A percentile compares a stretch with the other conserved stretches of the same genome.
phyloP scores from a whole-genome alignment of 306 rosid genomes.

The Quercus mongolica region DNA sequence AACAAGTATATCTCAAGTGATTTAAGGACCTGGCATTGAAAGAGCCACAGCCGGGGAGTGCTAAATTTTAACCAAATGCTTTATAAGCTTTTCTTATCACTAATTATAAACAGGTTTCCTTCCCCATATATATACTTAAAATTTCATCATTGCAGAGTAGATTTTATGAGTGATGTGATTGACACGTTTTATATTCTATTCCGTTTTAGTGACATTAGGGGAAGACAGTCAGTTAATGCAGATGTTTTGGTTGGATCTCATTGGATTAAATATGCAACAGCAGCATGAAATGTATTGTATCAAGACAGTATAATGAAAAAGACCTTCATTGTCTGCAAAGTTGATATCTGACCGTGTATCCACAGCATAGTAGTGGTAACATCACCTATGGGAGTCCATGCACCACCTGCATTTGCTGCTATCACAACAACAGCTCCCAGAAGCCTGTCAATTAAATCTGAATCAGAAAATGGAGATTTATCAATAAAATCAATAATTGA shows the following conservation, averaged over 20 bases:
- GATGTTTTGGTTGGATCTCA: neutral
- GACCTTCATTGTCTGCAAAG: constrained; percentile 78
- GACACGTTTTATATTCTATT: neutral
- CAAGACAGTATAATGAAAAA: neutral
- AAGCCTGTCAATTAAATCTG: constrained; percentile 59
- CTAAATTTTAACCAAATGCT: neutral
- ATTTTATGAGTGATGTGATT: neutral
- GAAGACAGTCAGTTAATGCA: neutral
- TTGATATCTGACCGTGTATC: constrained; percentile 94
- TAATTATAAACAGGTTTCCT: neutral
- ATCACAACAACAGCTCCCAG: constrained; percentile 95
- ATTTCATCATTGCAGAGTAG: neutral
- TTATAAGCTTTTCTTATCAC: neutral
- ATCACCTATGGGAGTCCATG: constrained; percentile 98
- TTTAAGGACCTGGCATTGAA: neutral
- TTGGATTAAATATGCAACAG: neutral
- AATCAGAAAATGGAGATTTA: constrained; percentile 8
- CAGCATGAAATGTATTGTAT: neutral
- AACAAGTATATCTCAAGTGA: neutral
- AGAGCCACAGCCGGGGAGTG: neutral
- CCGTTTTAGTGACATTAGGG: neutral
- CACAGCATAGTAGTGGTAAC: constrained; percentile 97
- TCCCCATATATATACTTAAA: neutral
- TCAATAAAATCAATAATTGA: neutral
- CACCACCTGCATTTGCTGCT: constrained; percentile 99